phyloP scores from a whole-genome alignment of 2,329 filamentous ascomycete genomes.

The Nothophaeocryptopus gaeumannii region DNA sequence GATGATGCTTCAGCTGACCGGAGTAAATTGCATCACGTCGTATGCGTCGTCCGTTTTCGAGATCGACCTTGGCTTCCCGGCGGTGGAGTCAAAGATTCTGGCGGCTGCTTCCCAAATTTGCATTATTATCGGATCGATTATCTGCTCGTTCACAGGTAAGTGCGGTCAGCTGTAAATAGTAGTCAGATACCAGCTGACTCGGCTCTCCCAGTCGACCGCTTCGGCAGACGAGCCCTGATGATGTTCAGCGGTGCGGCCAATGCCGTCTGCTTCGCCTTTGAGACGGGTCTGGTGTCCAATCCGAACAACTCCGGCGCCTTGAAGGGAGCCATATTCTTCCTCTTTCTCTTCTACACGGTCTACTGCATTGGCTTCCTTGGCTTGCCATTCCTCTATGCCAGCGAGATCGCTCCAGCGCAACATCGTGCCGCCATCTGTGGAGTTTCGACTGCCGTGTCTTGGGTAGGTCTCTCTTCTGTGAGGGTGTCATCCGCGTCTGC shows the following conservation, averaged over 20 bases:
- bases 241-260: constrained; percentile 22
- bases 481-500: constrained; percentile 12
- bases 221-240: constrained; percentile 24
- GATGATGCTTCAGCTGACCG: constrained; percentile 6
- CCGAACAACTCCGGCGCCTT: constrained; percentile 2
- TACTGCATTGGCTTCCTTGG: constrained; percentile 27
- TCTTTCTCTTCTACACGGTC: constrained; percentile 25
- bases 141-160: constrained; percentile 17
- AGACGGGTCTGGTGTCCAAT: constrained; percentile 5
- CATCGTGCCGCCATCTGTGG: constrained; percentile 24
- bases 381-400: constrained; percentile 22
- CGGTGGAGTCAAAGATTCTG: constrained; percentile 14
- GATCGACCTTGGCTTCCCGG: constrained; percentile 17
- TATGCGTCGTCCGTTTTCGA: constrained; percentile 22
- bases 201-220: constrained; percentile 14
- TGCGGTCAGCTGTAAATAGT: too few species aligned
- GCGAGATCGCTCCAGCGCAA: constrained; percentile 26
- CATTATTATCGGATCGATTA: constrained; percentile 20
- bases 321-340: constrained; percentile 18
- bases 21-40: constrained; percentile 8
- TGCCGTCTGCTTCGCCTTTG: constrained; percentile 24
- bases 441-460: constrained; percentile 49
- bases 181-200: too few species aligned
- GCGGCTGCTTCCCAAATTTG: constrained; percentile 8
- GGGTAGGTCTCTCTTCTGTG: constrained; percentile 37